Conservation (phyloP, 106 monocot species). For the Platanthera zijinensis region DNA sequence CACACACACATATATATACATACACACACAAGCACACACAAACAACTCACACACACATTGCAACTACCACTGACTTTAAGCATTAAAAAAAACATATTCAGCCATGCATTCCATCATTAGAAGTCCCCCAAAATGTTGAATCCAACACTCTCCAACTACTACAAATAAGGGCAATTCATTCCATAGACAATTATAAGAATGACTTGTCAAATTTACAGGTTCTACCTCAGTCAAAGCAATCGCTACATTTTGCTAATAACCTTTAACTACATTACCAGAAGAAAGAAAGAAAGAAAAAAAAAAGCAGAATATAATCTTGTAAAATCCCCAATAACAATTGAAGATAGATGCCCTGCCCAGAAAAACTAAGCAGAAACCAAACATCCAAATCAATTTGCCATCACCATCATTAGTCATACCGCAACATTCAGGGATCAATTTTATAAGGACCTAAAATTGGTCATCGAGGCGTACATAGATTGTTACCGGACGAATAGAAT, state of each 20-base stretch:
- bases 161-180: neutral
- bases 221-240: neutral
- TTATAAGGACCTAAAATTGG: neutral
- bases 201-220: neutral
- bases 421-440: neutral
- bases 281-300: neutral
- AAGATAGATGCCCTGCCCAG: neutral
- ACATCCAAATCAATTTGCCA: neutral
- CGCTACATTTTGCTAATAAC: neutral
- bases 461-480: neutral
- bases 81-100: neutral
- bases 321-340: neutral
- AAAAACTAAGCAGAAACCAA: neutral
- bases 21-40: no score
- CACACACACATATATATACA: no score
- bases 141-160: neutral
- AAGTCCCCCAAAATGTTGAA: neutral
- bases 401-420: neutral
- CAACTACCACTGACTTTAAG: neutral
- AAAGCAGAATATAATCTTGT: neutral
- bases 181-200: neutral
- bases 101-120: neutral
- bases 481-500: conserved; percentile 80
- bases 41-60: no score
- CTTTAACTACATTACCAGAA: neutral